A percentile compares a stretch with the other conserved stretches of the same genome.
Evolutionary conservation across 345 rosid genomes (phyloP).

Genomic region (Brassica carinata): DNA sequence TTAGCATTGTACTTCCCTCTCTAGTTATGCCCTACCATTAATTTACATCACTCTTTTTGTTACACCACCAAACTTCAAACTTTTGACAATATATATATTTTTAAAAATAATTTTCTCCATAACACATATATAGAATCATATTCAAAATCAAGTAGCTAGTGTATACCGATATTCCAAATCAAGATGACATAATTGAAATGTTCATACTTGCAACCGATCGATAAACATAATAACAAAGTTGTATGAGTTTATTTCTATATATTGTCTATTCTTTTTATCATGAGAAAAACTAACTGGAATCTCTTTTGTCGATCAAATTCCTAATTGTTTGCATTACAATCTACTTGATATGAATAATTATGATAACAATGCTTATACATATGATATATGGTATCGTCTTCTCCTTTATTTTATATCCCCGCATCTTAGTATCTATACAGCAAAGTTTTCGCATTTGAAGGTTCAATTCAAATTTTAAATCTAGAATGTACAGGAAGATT

Average conservation of each 20-base stretch:
- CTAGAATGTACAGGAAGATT: neutral
- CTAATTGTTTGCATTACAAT: neutral
- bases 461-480: conserved; percentile 28
- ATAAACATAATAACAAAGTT: neutral
- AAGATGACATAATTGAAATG: neutral
- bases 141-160: neutral
- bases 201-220: neutral
- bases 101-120: neutral
- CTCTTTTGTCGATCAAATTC: neutral
- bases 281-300: neutral
- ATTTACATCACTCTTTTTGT: neutral
- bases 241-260: neutral
- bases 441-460: conserved; percentile 3
- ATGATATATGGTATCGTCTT: conserved; percentile 5
- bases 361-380: neutral
- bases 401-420: neutral
- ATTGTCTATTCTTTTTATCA: neutral
- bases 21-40: neutral
- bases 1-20: neutral
- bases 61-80: neutral
- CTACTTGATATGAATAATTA: neutral
- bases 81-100: neutral
- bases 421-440: conserved; percentile 5
- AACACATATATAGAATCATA: neutral
- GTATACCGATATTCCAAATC: neutral